phyloP scores from a whole-genome alignment of 345 rosid species.

The Noccaea bulbosa region DNA sequence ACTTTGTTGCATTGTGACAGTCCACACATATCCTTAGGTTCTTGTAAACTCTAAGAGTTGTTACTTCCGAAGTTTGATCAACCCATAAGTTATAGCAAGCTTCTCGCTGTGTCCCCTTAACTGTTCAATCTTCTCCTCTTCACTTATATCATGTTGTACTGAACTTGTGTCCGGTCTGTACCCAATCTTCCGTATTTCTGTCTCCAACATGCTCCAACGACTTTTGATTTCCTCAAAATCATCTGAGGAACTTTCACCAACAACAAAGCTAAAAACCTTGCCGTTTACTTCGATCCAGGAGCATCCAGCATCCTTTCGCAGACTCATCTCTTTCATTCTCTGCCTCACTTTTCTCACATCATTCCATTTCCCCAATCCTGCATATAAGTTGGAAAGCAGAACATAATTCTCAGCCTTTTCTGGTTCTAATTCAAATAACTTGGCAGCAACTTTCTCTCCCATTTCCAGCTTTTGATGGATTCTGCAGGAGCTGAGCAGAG shows the following conservation, averaged over 20 bases:
- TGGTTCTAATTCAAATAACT: conserved; percentile 59
- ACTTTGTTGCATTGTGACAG: conserved; percentile 67
- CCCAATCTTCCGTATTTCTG: conserved; percentile 51
- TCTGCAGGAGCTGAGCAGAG: conserved; percentile 71
- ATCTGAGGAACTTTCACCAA: conserved; percentile 44
- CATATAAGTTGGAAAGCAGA: conserved; percentile 66
- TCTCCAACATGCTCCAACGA: conserved; percentile 54
- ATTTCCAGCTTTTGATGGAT: conserved; percentile 49
- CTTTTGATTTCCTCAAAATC: conserved; percentile 44
- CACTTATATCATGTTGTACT: conserved; percentile 61
- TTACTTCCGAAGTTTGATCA: conserved; percentile 56
- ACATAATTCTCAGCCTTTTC: conserved; percentile 62
- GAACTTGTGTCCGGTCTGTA: conserved; percentile 54
- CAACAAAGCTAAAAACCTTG: conserved; percentile 56
- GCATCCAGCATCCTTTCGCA: conserved; percentile 65
- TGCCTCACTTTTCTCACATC: conserved; percentile 59
- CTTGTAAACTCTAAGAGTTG: conserved; percentile 59
- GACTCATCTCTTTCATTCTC: conserved; percentile 58
- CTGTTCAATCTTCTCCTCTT: conserved; percentile 57
- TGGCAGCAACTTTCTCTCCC: conserved; percentile 61
- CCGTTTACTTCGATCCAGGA: conserved; percentile 75
- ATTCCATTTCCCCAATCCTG: conserved; percentile 61
- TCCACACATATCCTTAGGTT: conserved; percentile 67
- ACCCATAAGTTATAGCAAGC: conserved; percentile 61
- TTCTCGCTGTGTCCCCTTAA: conserved; percentile 61